Conservation (phyloP, 805 yeast species). For the Monosporozyma servazzii region DNA sequence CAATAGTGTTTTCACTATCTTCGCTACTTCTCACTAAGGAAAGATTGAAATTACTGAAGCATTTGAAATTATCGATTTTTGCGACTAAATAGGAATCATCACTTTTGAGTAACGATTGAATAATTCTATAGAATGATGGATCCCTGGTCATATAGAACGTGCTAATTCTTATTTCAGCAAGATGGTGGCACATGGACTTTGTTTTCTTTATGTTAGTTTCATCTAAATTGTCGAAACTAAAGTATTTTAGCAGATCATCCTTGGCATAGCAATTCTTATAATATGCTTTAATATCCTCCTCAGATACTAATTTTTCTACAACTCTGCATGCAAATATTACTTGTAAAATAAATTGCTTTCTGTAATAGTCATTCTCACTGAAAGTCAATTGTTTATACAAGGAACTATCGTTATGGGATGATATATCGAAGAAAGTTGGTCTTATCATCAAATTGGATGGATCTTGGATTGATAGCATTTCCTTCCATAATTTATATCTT, state of each 20-base stretch:
- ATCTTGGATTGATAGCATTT: conserved; percentile 2
- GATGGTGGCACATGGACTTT: conserved; percentile 9
- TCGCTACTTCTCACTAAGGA: not conserved
- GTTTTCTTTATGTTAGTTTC: conserved; percentile 12
- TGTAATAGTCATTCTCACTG: conserved; percentile 17
- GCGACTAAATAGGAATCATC: conserved; percentile 13
- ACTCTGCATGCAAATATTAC: conserved; percentile 13
- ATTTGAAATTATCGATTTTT: conserved; percentile 21
- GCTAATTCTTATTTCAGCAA: conserved; percentile 12
- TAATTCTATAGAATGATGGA: conserved; percentile 12
- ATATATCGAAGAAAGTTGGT: conserved; percentile 19
- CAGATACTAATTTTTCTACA: conserved; percentile 10
- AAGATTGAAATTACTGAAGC: conserved; percentile 13
- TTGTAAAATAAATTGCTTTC: conserved; percentile 26
- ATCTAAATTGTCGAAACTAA: conserved; percentile 7
- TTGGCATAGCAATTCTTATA: conserved; percentile 17
- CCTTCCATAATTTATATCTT: conserved; percentile 12
- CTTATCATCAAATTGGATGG: conserved; percentile 5
- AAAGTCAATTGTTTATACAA: conserved; percentile 18
- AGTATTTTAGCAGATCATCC: conserved; percentile 10
- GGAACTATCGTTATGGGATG: conserved; percentile 12
- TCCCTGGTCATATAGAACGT: conserved; percentile 21
- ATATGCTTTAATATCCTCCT: conserved; percentile 13
- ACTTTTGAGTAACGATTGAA: conserved; percentile 8
- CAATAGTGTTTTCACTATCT: not conserved